Evolutionary conservation across 2,329 filamentous ascomycete genomes (phyloP).

Genomic region (Hypoxylon sp.): DNA sequence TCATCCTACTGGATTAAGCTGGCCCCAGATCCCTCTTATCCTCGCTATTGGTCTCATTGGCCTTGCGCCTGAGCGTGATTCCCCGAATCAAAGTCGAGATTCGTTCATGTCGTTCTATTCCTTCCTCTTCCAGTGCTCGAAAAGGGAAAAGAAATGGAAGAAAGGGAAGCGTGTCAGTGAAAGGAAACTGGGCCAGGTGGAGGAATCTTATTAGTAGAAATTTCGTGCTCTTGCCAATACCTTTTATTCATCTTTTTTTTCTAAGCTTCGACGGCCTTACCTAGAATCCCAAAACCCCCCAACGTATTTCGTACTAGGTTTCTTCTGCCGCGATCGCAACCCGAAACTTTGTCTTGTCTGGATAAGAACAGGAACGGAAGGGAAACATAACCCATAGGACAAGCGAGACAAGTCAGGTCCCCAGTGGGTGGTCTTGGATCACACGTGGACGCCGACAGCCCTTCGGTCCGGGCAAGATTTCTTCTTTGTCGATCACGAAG

Average conservation of each 20-base stretch:
- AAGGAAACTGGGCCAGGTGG: conserved; percentile 25
- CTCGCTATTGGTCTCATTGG: conserved; percentile 38
- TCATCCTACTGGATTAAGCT: conserved; percentile 42
- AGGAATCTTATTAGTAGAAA: conserved; percentile 29
- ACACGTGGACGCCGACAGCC: conserved; percentile 40
- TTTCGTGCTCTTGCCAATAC: conserved; percentile 18
- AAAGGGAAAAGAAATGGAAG: conserved; percentile 29
- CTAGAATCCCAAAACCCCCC: background rate
- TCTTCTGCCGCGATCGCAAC: conserved; percentile 38
- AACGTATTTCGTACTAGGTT: conserved; percentile 12
- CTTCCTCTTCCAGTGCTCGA: conserved; percentile 37
- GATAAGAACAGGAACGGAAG: conserved; percentile 16
- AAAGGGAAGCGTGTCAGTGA: conserved; percentile 13
- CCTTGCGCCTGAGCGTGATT: conserved; percentile 42
- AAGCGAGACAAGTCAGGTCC: conserved; percentile 18
- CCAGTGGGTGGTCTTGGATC: conserved; percentile 28
- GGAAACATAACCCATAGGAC: background rate
- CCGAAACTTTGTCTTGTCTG: conserved; percentile 40
- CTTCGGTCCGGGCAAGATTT: conserved; percentile 38
- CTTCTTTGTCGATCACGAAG: conserved; percentile 47
- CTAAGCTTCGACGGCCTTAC: conserved; percentile 16
- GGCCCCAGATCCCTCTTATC: conserved; percentile 33
- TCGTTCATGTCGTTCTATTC: conserved; percentile 35
- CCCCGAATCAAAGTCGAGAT: conserved; percentile 40
- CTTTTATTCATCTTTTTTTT: conserved; percentile 16